Evolutionary conservation across 1,284 basidiomycete genomes (phyloP), one percentile per base, ranked within the genome.

Genomic region (Stereum hirsutum): DNA sequence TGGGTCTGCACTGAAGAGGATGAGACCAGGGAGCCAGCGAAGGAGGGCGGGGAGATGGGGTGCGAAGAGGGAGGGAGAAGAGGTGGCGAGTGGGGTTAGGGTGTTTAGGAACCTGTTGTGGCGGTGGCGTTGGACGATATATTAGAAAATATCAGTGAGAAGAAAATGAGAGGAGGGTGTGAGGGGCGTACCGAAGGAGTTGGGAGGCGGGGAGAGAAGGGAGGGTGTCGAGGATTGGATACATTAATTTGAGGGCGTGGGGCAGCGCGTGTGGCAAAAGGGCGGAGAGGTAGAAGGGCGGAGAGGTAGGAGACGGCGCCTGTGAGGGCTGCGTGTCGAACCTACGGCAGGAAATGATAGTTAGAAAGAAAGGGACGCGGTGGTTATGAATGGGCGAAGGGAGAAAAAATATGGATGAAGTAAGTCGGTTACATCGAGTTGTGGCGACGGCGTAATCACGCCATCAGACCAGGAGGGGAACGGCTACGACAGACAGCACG

Each of bases 1-100:
- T 2, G 77, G 72, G 46, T 89, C 77, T 3, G 75, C 70, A 8
- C 69, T 61, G 0, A 79, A 77, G 26, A 83, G 67, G 27, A 87
- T 70, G 28, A 88, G 63, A 2, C 71, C 63, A 0, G 79, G 80
- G 25, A 89, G 64, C 58, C 86, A 86, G 1, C 72, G 64, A 19
- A 88, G 65, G 17, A 88, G 64, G 0, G 71, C 69, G 7, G 65
- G 62, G 3, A 89, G 62, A 52, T 88, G 82, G 0, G 79, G 72
- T 7, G 71, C 67, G 55, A 90, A 89, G 8, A 90, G 66, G 0
- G 65, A 61, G 0, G 88, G 79, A 46, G 82, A 69, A 4, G 74
- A 70, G 4, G 74, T 67, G 8, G 83, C 78, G 14, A 92, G 72
- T 0, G 88, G 83, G 0, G 82, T 85, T 28, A 91, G 63, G 1